Evolutionary conservation across 108 stramenopile genomes (phyloP).

Genomic region (Epipyxis sp.): DNA sequence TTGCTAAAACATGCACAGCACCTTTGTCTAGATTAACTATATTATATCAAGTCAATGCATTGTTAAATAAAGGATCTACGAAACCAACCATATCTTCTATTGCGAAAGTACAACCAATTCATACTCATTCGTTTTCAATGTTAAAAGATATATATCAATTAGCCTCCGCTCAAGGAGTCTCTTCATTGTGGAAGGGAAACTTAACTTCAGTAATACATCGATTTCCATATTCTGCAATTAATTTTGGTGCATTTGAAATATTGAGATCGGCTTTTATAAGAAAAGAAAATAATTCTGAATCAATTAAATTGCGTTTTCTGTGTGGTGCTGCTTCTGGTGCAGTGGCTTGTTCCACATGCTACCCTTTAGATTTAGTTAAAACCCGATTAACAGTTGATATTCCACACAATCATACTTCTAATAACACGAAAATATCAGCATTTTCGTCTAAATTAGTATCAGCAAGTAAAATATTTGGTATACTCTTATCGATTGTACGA

Average conservation of each 20-base stretch:
- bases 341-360: conserved; percentile 76
- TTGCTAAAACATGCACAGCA: conserved; percentile 87
- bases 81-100: conserved; percentile 73
- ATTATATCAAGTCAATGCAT: conserved; percentile 81
- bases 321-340: conserved; percentile 77
- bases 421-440: not conserved
- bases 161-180: conserved; percentile 72
- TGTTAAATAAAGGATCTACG: conserved; percentile 78
- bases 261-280: conserved; percentile 64
- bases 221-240: conserved; percentile 86
- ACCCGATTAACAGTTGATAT: conserved; percentile 66
- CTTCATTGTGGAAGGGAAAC: conserved; percentile 86
- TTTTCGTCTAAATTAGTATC: not conserved
- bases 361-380: conserved; percentile 83
- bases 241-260: conserved; percentile 82
- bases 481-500: conserved; percentile 61
- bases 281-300: conserved; percentile 49
- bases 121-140: not conserved
- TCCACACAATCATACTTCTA: not conserved
- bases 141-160: conserved; percentile 61
- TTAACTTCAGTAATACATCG: conserved; percentile 83
- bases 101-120: conserved; percentile 42
- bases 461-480: not conserved
- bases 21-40: conserved; percentile 81
- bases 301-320: conserved; percentile 62